Percentiles rank a stretch among this genome's conserved stretches.
Evolutionary conservation across 768 basidiomycete genomes (phyloP).

Genomic region (Ephemerocybe angulata): DNA sequence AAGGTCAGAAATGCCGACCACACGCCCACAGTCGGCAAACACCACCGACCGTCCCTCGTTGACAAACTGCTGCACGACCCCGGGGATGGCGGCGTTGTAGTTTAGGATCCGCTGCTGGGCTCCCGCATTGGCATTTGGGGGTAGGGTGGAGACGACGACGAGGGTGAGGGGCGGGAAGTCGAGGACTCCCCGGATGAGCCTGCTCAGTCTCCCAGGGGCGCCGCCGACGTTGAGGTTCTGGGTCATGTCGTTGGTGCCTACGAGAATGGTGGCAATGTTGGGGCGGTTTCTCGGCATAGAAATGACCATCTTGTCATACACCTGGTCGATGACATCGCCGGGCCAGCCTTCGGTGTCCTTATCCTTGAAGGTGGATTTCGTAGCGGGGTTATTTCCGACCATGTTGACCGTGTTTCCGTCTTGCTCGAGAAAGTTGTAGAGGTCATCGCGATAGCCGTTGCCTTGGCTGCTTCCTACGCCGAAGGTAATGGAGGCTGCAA

Average conservation of each 20-base stretch:
- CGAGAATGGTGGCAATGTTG: constrained; percentile 4
- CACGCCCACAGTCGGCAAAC: background rate
- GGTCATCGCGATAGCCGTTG: constrained; percentile 5
- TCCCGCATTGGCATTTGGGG: background rate
- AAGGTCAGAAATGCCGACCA: background rate
- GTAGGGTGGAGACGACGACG: constrained; percentile 2
- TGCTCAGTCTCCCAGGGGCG: background rate
- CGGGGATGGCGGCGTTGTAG: constrained; percentile 1
- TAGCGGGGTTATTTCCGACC: constrained; percentile 5
- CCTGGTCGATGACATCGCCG: background rate
- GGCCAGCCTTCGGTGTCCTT: constrained; percentile 4
- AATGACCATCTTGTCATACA: background rate
- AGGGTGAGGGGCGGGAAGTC: constrained; percentile 2
- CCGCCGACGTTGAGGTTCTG: background rate
- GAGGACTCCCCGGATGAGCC: background rate
- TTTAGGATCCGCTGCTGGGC: background rate
- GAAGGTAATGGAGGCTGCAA: constrained; percentile 1
- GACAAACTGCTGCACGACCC: background rate
- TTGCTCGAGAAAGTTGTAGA: constrained; percentile 1
- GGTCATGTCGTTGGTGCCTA: constrained; percentile 5
- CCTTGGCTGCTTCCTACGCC: constrained; percentile 3
- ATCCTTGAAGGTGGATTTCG: background rate
- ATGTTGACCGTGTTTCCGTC: constrained; percentile 6
- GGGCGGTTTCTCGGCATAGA: constrained; percentile 4
- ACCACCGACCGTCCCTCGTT: background rate